phyloP scores from a whole-genome alignment of 2,329 filamentous ascomycete species.

The Metarhizium sp. region DNA sequence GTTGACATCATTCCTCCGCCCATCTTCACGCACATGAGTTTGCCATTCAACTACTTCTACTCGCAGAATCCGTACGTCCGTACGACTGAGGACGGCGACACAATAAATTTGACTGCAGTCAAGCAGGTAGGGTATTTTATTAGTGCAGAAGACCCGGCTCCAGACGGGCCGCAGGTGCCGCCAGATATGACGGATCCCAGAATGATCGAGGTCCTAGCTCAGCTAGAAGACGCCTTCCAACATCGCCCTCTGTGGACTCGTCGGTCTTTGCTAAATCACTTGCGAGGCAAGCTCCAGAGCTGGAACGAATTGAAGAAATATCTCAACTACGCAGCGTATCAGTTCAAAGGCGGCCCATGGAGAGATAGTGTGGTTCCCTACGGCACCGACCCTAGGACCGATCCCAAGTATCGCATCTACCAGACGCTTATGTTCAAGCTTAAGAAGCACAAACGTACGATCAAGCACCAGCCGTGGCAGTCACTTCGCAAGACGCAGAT shows the following conservation, averaged over 20 bases:
- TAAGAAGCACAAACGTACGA: slow-evolving; percentile 37
- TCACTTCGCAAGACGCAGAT: slow-evolving; percentile 32
- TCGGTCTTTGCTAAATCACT: slow-evolving; percentile 66
- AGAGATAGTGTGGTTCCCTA: slow-evolving; percentile 78
- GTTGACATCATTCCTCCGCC: slow-evolving; percentile 73
- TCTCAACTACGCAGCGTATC: slow-evolving; percentile 78
- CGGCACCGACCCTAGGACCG: slow-evolving; percentile 74
- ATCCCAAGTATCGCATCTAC: slow-evolving; percentile 69
- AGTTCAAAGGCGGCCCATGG: slow-evolving; percentile 89
- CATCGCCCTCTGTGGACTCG: slow-evolving; percentile 80
- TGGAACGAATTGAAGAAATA: slow-evolving; percentile 60
- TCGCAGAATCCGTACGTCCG: slow-evolving; percentile 76
- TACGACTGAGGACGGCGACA: slow-evolving; percentile 45
- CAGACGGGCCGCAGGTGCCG: slow-evolving; percentile 49
- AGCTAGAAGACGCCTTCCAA: slow-evolving; percentile 57
- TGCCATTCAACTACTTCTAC: slow-evolving; percentile 74
- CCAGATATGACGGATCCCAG: slow-evolving; percentile 50
- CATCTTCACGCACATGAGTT: slow-evolving; percentile 61
- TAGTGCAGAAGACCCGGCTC: slow-evolving; percentile 51
- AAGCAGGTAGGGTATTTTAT: slow-evolving; percentile 50
- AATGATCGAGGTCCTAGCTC: slow-evolving; percentile 54
- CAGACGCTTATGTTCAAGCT: slow-evolving; percentile 86
- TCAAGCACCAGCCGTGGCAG: slow-evolving; percentile 40
- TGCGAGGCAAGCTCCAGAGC: slow-evolving; percentile 42
- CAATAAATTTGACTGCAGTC: slow-evolving; percentile 51